Percentiles rank a stretch among this genome's conserved stretches.
phyloP scores from a whole-genome alignment of 345 rosid species.

The thale cress (Arabidopsis thaliana) region TAIR10.1 NC_003071.7:18417001-18417500 shows the following conservation, averaged over 20 bases:
- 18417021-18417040: background rate
- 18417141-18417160: no score
- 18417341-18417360: slow-evolving; percentile 69
- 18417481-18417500: slow-evolving; percentile 55
- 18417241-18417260: slow-evolving; percentile 32
- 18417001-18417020: background rate
- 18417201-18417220: slow-evolving; percentile 39
- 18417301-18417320: slow-evolving; percentile 82
- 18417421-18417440: slow-evolving; percentile 92
- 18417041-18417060: background rate
- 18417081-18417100: background rate
- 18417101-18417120: background rate
- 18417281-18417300: slow-evolving; percentile 69
- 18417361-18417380: slow-evolving; percentile 79
- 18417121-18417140: slow-evolving; percentile 1
- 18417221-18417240: slow-evolving; percentile 7
- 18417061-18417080: background rate
- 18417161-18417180: background rate
- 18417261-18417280: slow-evolving; percentile 5
- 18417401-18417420: slow-evolving; percentile 65
- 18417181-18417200: background rate
- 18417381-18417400: slow-evolving; percentile 71
- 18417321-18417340: slow-evolving; percentile 76
- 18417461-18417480: slow-evolving; percentile 81
- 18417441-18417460: slow-evolving; percentile 68